Evolutionary conservation across 1,284 basidiomycete genomes (phyloP), one percentile per base, ranked within the genome.

Genomic region (Spongispora temasekensis): DNA sequence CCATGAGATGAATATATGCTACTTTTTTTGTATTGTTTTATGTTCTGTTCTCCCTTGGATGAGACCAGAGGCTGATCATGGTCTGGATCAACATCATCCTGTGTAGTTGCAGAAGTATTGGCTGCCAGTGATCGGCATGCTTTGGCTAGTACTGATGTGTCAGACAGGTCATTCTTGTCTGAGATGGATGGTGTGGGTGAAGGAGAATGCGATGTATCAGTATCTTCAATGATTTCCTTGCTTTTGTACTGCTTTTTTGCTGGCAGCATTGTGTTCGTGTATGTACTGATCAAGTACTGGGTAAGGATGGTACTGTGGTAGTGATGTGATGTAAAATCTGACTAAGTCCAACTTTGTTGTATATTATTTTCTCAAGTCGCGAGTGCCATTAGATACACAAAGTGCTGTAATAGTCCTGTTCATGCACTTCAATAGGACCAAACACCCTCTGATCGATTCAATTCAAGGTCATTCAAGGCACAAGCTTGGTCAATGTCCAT

Each of bases 381-480:
- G 12, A 32, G 31, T 32, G 31, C 31, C 35, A 40, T 40, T 17
- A 40, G 7, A 13, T 40, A 13, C 19, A 17, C 35, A 40, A 40
- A 40, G 12, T 5, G 15, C 12, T 40, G 35, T 40, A 42, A 42
- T 10, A 3, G 15, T 13, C 15, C 19, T 10, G 0, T 44, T 42
- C 53, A 32, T 23, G 37, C 44, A 23, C 54, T 63, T 21, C 23
- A 61, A 51, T 62, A 94, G 89, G 76, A 79, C 13, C 88, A 90
- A 68, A 77, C 77, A 15, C 75, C 81, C 0, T 73, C 75, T 1
- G 91, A 93, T 53, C 84, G 92, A 19, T 86, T 97, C 37, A 93
- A 97, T 67, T 72, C 80, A 0, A 77, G 78, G 50, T 88, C 87
- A 35, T 97, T 94, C 73, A 93, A 97, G 74, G 75, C 81, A 3